Evolutionary conservation across 2,329 filamentous ascomycete species (phyloP), one percentile per base, ranked within the genome.

Genomic region (Aspergillus alliaceus): DNA sequence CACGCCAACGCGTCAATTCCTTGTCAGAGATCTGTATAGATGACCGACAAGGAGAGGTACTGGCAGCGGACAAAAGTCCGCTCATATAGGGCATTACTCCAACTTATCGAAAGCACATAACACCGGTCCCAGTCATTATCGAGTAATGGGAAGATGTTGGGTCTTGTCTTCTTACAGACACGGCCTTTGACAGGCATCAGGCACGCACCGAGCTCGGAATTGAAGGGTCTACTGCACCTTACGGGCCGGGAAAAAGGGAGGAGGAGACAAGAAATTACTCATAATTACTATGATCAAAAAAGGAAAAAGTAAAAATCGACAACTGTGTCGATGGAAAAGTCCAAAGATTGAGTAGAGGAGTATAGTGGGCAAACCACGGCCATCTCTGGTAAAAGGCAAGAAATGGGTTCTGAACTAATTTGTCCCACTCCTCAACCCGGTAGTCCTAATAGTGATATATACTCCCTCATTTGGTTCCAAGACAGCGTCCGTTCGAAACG

Each of bases 321-420:
- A 69, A 68, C 73, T 76, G 55, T 76, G 78, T 78, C 76, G 74
- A 72, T 69, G 60, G 65, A 64, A 61, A 57, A 65, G 77, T 83
- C 81, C 82, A 84, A 84, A 84, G 81, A 84, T 83, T 84, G 67
- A 69, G 68, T 69, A 84, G 77, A 79, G 81, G 82, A 82, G 81
- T 82, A 68, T 82, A 75, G 75, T 83, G 81, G 80, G 80, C 79
- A 79, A 78, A 74, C 84, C 85, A 87, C 85, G 85, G 86, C 85
- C 85, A 87, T 86, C 86, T 88, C 86, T 89, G 86, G 86, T 89
- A 89, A 89, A 89, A 87, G 85, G 85, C 85, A 88, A 88, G 85
- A 86, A 85, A 85, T 86, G 84, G 85, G 84, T 88, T 87, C 85
- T 82, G 79, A 72, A 79, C 81, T 87, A 86, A 84, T 76, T 82